Evolutionary conservation across 768 basidiomycete species (phyloP), one percentile per base, ranked within the genome.

Genomic region (Megacollybia marginata): DNA sequence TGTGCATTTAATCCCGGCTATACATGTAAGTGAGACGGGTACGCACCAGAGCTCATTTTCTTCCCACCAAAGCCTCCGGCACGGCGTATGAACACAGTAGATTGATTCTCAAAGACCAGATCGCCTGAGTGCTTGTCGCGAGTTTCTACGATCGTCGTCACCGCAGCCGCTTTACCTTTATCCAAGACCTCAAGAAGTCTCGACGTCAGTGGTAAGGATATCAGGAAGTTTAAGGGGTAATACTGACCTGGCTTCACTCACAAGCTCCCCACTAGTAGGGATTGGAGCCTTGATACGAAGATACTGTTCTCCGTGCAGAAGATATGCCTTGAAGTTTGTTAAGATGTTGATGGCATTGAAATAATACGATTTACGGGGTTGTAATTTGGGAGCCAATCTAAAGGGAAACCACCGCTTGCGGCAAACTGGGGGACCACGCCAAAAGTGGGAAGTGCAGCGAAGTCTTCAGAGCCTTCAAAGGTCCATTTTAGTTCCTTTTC

Each of bases 261-360:
- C 73, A 18, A 98, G 71, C 18, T 85, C 80, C 0, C 82, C 95
- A 52, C 75, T 82, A 0, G 91, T 91, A 1, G 95, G 94, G 52
- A 98, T 88, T 0, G 88, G 83, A 2, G 71, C 82, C 58, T 88
- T 85, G 64, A 99, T 90, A 52, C 81, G 77, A 57, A 99, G 70
- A 65, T 91, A 98, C 60, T 98, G 96, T 62, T 99, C 96, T 42
- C 96, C 96, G 62, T 99, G 96, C 15, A 99, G 78, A n/a, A 99
- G 74, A 68, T 92, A 97, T 44, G 93, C 91, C 91, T 92, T 53
- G 2, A 45, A 40, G 18, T 8, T 44, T 13, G 8, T 34, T 47
- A 40, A 13, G 32, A 36, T 13, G 15, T 42, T 31, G 42, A 33
- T 16, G 23, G 42, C 47, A 51, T 8, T 52, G 40, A 16, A 33